These are phyloP conservation scores for Plasmodium coatneyi DNA, from an alignment of 169 alveolate genomes.

Conservation along the genomic window DNA sequence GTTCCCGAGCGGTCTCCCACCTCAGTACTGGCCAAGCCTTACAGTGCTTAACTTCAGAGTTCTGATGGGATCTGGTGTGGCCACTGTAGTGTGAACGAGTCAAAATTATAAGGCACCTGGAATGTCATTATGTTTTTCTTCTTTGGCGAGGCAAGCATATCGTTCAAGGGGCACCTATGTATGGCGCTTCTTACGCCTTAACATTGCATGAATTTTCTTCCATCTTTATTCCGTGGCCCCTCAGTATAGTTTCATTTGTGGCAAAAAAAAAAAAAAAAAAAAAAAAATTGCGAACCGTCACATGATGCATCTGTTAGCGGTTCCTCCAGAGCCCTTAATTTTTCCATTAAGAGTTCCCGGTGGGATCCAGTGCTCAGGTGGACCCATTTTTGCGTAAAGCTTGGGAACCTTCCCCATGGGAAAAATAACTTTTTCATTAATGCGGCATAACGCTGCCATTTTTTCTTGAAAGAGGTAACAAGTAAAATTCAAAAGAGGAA, in stretches of 20 bases:
- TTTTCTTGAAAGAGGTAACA: neutral
- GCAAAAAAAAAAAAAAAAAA: neutral
- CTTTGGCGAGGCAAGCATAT: neutral
- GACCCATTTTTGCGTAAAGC: neutral
- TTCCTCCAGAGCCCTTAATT: neutral
- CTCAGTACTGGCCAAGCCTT: slow-evolving; percentile 92
- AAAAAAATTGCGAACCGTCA: neutral
- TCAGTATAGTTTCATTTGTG: neutral
- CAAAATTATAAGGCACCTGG: neutral
- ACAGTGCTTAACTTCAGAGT: slow-evolving; percentile 94
- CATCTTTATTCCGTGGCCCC: neutral
- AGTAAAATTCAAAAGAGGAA: too few relatives aligned
- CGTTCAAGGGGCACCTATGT: neutral
- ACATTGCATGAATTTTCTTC: neutral
- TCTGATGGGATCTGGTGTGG: slow-evolving; percentile 94
- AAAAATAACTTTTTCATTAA: neutral
- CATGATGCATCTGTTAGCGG: neutral
- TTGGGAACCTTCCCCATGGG: neutral
- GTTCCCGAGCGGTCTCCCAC: slow-evolving; percentile 95
- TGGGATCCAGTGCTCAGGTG: slow-evolving; percentile 45
- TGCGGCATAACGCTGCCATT: neutral
- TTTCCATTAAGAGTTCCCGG: slow-evolving; percentile 32
- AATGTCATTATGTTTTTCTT: neutral
- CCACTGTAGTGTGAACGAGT: slow-evolving; percentile 89
- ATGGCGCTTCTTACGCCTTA: neutral